Percentiles rank a stretch among this genome's conserved stretches.
These are phyloP conservation scores for Colletotrichum trifolii DNA, from an alignment of 2,329 filamentous ascomycete species.

Conservation along the genomic window DNA sequence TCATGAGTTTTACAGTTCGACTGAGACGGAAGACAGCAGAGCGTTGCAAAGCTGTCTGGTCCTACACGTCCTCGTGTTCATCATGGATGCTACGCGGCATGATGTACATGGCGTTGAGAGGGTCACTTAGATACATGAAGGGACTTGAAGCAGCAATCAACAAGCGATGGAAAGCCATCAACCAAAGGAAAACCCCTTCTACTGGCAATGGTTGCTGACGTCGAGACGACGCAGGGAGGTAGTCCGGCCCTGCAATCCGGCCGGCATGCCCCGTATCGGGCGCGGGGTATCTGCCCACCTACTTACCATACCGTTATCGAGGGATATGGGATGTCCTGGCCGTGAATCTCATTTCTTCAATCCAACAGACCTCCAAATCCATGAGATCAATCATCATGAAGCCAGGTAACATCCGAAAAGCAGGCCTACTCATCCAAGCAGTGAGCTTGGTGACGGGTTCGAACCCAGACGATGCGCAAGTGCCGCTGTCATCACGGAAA, in stretches of 20 bases:
- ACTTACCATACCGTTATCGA: conserved; percentile 3
- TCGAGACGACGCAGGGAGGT: not conserved
- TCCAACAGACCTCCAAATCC: not conserved
- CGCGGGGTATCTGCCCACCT: conserved; percentile 9
- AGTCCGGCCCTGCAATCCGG: not conserved
- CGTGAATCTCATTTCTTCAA: not conserved
- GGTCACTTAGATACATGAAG: no score
- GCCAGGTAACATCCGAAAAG: not conserved
- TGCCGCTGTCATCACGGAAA: conserved; percentile 8
- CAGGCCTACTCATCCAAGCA: not conserved
- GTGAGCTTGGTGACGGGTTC: not conserved
- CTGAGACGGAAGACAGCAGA: no score
- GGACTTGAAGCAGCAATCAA: no score
- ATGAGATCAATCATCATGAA: not conserved
- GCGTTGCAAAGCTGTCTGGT: no score
- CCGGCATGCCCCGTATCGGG: conserved; percentile 7
- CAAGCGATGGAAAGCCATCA: no score
- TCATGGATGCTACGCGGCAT: no score
- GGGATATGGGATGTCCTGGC: not conserved
- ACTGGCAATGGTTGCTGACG: no score
- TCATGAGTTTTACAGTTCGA: no score
- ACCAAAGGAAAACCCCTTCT: no score
- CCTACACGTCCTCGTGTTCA: no score
- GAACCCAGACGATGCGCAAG: not conserved
- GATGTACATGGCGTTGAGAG: no score